These are phyloP conservation scores for Mrakia gelida DNA, from an alignment of 768 basidiomycete species.

Conservation along the genomic window DNA sequence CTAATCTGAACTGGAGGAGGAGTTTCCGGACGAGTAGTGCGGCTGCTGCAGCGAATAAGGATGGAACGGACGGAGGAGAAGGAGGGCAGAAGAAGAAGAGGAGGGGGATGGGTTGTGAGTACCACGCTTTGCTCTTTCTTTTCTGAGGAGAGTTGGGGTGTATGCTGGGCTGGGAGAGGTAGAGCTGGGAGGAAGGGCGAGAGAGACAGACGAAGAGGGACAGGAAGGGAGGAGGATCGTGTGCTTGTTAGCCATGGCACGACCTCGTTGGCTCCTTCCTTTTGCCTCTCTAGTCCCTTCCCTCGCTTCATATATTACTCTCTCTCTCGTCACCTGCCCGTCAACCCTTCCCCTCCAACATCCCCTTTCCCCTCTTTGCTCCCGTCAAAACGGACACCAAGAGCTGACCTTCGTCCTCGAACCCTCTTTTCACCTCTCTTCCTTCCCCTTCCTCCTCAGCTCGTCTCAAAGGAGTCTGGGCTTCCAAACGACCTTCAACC, in stretches of 20 bases:
- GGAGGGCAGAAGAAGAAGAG: constrained; percentile 30
- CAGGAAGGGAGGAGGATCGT: neutral
- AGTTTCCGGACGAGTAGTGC: constrained; percentile 21
- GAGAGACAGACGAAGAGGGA: neutral
- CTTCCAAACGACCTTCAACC: constrained; percentile 4
- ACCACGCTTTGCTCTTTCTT: neutral
- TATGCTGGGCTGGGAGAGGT: neutral
- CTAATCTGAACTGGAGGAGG: constrained; percentile 16
- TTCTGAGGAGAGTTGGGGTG: neutral
- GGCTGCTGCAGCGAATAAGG: constrained; percentile 11
- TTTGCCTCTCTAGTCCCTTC: neutral
- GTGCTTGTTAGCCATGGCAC: neutral
- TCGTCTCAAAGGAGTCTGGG: constrained; percentile 27
- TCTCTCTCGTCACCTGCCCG: neutral
- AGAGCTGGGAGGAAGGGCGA: neutral
- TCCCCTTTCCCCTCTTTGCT: neutral
- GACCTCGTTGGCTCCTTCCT: constrained; percentile 9
- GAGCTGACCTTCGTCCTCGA: constrained; percentile 3
- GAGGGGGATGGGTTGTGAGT: constrained; percentile 29
- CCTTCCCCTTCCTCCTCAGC: neutral
- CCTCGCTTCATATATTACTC: neutral
- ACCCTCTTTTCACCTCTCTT: neutral
- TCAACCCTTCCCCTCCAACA: neutral
- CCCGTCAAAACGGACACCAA: neutral
- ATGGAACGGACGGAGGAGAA: neutral